A percentile compares a stretch with the other conserved stretches of the same genome.
Conservation (phyloP, 2,329 filamentous ascomycete genomes). For the Botrytis tulipae region DNA sequence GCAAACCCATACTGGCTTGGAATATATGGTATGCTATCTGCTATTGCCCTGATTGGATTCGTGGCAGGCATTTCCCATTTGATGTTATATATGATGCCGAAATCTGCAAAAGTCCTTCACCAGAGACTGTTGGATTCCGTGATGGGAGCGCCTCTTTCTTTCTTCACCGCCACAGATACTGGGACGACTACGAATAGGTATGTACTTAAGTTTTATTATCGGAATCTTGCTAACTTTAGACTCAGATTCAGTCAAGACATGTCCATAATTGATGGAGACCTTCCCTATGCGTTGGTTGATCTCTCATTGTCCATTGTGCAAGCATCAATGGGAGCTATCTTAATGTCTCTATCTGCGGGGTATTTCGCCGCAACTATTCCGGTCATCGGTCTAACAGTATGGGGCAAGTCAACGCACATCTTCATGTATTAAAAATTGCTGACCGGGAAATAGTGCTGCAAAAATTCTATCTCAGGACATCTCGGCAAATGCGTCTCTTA, state of each 20-base stretch:
- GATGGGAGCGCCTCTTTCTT: conserved; percentile 41
- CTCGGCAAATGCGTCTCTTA: conserved; percentile 49
- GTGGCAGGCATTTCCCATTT: conserved; percentile 36
- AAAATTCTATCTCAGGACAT: conserved; percentile 48
- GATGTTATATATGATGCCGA: conserved; percentile 52
- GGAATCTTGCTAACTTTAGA: not conserved
- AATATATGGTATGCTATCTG: conserved; percentile 15
- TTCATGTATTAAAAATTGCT: not conserved
- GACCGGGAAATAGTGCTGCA: conserved; percentile 35
- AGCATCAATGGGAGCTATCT: conserved; percentile 43
- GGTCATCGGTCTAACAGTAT: conserved; percentile 40
- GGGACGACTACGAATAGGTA: conserved; percentile 30
- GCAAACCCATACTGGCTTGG: conserved; percentile 16
- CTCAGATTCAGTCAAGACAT: conserved; percentile 32
- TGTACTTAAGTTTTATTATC: not conserved
- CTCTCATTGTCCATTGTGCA: conserved; percentile 34
- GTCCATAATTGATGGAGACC: conserved; percentile 31
- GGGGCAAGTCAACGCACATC: conserved; percentile 8
- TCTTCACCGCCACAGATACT: conserved; percentile 30
- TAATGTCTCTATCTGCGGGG: conserved; percentile 37
- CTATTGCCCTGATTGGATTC: conserved; percentile 13
- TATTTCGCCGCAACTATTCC: conserved; percentile 44
- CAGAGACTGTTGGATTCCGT: conserved; percentile 48
- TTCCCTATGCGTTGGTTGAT: conserved; percentile 29
- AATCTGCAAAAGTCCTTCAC: conserved; percentile 50